These are phyloP conservation scores for Papilionanthe hybrid DNA, from an alignment of 116 monocot genomes.

Conservation along the genomic window DNA sequence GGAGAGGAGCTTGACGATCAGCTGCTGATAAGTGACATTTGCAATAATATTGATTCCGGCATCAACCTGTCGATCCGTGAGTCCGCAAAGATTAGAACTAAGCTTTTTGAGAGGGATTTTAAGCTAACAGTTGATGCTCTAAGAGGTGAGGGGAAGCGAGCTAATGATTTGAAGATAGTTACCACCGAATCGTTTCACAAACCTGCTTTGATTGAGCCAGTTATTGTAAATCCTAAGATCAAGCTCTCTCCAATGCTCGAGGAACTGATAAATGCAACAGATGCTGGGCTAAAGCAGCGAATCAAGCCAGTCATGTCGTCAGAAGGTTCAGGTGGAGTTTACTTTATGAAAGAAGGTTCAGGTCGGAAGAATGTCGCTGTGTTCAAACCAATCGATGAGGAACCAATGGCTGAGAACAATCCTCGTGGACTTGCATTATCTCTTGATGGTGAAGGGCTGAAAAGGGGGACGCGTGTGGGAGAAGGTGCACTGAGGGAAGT, in stretches of 20 bases:
- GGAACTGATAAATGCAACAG: constrained; percentile 26
- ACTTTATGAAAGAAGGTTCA: constrained; percentile 59
- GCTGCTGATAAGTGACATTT: constrained; percentile 38
- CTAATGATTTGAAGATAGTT: constrained; percentile 11
- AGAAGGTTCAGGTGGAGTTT: constrained; percentile 80
- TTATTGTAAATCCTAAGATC: constrained; percentile 53
- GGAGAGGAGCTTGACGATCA: constrained; percentile 78
- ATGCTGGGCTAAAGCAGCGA: constrained; percentile 57
- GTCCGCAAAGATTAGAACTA: no score
- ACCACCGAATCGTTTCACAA: background rate
- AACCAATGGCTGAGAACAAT: constrained; percentile 80
- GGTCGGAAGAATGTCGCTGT: constrained; percentile 55
- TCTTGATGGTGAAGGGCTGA: constrained; percentile 65
- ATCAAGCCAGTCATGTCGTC: constrained; percentile 45
- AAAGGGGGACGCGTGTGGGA: constrained; percentile 74
- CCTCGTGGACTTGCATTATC: constrained; percentile 65
- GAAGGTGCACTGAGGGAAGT: constrained; percentile 80
- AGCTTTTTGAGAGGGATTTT: constrained; percentile 32
- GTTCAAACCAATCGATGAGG: constrained; percentile 84
- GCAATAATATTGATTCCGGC: no score
- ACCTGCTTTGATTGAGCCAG: constrained; percentile 39
- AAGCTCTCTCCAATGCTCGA: constrained; percentile 31
- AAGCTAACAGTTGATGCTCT: constrained; percentile 37
- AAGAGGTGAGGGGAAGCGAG: constrained; percentile 3
- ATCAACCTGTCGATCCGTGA: no score